Percentiles rank a stretch among this genome's conserved stretches.
phyloP scores from a whole-genome alignment of 1,139 yeast species.

The Geotrichum reessii region DNA sequence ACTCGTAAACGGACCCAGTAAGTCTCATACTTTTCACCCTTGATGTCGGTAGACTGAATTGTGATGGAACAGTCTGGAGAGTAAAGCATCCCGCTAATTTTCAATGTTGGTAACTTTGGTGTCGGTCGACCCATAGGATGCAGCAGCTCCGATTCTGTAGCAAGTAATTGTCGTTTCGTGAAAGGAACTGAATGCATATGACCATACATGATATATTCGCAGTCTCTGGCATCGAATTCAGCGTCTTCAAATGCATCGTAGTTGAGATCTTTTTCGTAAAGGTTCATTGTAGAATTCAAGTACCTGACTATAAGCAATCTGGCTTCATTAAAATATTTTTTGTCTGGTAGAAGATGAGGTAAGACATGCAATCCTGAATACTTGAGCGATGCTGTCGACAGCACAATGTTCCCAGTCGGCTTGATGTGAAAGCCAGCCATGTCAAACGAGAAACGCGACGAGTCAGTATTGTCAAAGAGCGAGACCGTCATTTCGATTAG shows the following conservation, averaged over 20 bases:
- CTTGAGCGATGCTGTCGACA: slow-evolving; percentile 64
- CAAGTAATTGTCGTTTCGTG: slow-evolving; percentile 47
- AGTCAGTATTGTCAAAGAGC: slow-evolving; percentile 24
- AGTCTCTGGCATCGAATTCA: slow-evolving; percentile 38
- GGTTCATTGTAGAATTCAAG: slow-evolving; percentile 39
- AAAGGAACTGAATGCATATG: slow-evolving; percentile 60
- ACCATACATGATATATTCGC: slow-evolving; percentile 67
- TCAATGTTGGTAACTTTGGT: slow-evolving; percentile 51
- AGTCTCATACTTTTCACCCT: slow-evolving; percentile 55
- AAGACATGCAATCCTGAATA: slow-evolving; percentile 58
- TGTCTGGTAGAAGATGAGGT: slow-evolving; percentile 45
- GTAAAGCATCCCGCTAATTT: slow-evolving; percentile 55
- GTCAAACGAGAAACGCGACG: slow-evolving; percentile 33
- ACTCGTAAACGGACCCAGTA: slow-evolving; percentile 38
- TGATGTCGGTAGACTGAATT: slow-evolving; percentile 41
- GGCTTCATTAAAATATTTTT: slow-evolving; percentile 42
- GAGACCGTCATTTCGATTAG: slow-evolving; percentile 24
- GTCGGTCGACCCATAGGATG: slow-evolving; percentile 76
- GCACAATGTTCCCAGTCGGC: slow-evolving; percentile 60
- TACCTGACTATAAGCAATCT: slow-evolving; percentile 39
- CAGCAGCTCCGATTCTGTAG: slow-evolving; percentile 64
- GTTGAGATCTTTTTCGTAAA: slow-evolving; percentile 27
- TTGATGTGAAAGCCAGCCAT: slow-evolving; percentile 68
- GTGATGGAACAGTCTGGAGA: slow-evolving; percentile 85
- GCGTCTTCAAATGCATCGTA: slow-evolving; percentile 25